Evolutionary conservation across 805 yeast genomes (phyloP), one percentile per base, ranked within the genome.

Genomic region (Kazachstania africana): DNA sequence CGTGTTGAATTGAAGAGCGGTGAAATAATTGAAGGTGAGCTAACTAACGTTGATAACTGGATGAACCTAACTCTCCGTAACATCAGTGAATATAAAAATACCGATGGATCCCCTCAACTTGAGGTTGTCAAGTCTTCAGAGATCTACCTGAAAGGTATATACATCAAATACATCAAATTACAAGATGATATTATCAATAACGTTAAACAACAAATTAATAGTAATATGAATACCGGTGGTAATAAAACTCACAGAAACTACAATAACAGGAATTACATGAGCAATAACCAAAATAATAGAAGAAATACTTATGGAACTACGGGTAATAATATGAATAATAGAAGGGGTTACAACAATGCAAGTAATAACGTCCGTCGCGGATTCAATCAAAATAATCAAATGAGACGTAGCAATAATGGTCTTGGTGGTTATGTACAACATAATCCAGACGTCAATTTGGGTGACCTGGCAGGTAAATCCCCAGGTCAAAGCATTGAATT

Each of bases 1-100:
- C 68, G 79, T 48, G 83, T 91, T 29, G 98, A 88, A 55, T 70
- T 91, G 50, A 91, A 91, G 56, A 76, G 79, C 35, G 95, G 97
- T 21, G 95, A 83, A 48, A 76, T 88, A 8, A 65, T 87, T 30
- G 79, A 78, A 48, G 99, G 99, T 31, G 71, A 70, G 35, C 64
- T 91, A 37, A 72, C 74, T 34, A 80, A 82, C 49, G 84, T 94
- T 45, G 99, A 91, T 55, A 76, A 83, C 24, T 82, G 93, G 85
- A 91, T 91, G 99, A 91, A 91, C 55, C 65, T 91, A 42, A 81
- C 94, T 2, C 65, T 91, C 33, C 66, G 66, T 21, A 76, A 85
- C 40, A 96, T 78, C 12, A 70, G 75, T 15, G 48, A 48, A 36
- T 39, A 36, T 33, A 35, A 31, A n/a, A 42, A 88, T 81, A 29